Evolutionary conservation across 2,329 filamentous ascomycete genomes (phyloP), one percentile per base, ranked within the genome.

Genomic region (Sphaceloma murrayae): DNA sequence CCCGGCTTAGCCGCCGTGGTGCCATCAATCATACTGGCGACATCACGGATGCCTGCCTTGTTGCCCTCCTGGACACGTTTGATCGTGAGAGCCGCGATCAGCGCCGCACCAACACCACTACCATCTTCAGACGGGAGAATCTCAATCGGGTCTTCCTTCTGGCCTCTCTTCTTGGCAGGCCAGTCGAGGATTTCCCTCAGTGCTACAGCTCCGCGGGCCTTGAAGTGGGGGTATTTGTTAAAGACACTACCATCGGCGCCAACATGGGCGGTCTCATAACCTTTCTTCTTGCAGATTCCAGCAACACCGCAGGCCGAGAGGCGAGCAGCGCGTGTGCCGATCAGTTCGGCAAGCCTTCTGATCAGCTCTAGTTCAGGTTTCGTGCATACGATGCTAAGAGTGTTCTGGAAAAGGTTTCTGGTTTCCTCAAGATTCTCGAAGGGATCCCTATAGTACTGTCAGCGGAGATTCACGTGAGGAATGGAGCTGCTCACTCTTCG

Each of bases 181-280:
- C 89, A 96, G 70, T 94, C 89, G 27, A 98, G 77, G 53, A 98
- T 95, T 71, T 98, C 91, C 45, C 85, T 80, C 43, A 98, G 75
- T 19, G 91, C 91, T 62, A 81, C 74, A 10, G 91, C 89, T 46
- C 89, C 88, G 45, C 91, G 82, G 47, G 80, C 77, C 57, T 95
- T 95, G 77, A 98, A 98, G 67, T 94, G 84, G 9, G 91, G 91
- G 68, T 98, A 98, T 65, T 96, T 96, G 74, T 94, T 95, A 72
- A 98, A 98, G 45, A 98, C 89, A 13, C 85, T 94, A 27, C 91
- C 91, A 60, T 98, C 91, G 42, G 91, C 91, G 56, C 91, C 91
- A 31, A 98, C 91, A 64, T 96, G 91, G 69, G 85, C 94, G 27
- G 76, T 74, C 58, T 82, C 68, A 65, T 88, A 89, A 54, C 77